A percentile compares a stretch with the other conserved stretches of the same genome.
Conservation (phyloP, 768 basidiomycete species). For the Naganishia onofrii region DNA sequence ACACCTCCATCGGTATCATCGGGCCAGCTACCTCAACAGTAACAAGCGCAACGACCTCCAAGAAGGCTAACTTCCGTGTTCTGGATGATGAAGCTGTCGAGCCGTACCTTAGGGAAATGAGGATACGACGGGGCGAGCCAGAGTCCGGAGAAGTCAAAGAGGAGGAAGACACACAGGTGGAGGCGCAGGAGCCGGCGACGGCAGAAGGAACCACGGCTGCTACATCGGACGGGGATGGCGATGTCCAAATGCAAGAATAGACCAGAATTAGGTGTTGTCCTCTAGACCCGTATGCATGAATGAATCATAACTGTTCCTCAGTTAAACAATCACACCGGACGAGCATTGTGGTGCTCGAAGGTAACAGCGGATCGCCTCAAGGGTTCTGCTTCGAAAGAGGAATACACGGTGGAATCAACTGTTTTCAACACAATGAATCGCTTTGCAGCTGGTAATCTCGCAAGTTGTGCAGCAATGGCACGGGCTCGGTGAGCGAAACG, state of each 20-base stretch:
- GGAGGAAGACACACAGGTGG: slow-evolving; percentile 37
- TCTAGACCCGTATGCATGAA: neutral
- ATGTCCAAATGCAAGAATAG: slow-evolving; percentile 80
- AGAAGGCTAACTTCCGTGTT: slow-evolving; percentile 71
- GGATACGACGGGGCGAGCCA: slow-evolving; percentile 57
- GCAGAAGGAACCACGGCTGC: slow-evolving; percentile 41
- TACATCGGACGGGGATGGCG: slow-evolving; percentile 60
- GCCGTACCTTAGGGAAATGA: slow-evolving; percentile 73
- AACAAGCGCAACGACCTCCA: slow-evolving; percentile 49
- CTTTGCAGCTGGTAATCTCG: no score
- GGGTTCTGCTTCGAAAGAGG: no score
- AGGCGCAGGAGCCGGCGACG: slow-evolving; percentile 40
- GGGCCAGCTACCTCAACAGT: slow-evolving; percentile 54
- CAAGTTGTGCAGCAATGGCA: no score
- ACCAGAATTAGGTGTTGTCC: neutral
- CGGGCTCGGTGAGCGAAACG: no score
- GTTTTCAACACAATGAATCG: no score
- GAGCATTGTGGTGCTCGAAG: no score
- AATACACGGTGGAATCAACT: no score
- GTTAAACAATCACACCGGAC: no score
- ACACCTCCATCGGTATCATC: slow-evolving; percentile 92
- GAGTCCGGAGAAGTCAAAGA: slow-evolving; percentile 29
- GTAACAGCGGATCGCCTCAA: no score
- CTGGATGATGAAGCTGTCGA: slow-evolving; percentile 77
- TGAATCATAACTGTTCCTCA: neutral